Conservation (phyloP, 148 eudicot genomes). For the Talinum fruticosum region DNA sequence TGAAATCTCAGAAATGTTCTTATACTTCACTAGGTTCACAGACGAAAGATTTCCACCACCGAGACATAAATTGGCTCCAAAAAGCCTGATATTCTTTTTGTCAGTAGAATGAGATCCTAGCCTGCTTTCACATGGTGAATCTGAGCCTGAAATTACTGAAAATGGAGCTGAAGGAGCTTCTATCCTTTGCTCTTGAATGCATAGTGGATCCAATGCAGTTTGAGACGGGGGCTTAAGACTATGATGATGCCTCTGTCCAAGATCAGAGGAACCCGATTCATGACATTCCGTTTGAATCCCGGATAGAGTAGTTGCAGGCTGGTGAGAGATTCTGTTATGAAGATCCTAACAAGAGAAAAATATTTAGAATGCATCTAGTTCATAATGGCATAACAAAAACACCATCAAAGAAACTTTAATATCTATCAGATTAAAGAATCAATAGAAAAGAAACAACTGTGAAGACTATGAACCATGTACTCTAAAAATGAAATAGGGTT, state of each 20-base stretch:
- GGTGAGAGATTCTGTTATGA: background rate
- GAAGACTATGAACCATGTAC: background rate
- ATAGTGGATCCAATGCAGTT: background rate
- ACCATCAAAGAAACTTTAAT: background rate
- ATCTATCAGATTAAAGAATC: too few species aligned
- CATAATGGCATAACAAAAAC: background rate
- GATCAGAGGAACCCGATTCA: background rate
- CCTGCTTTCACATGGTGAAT: background rate
- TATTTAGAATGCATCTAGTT: background rate
- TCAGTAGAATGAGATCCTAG: background rate
- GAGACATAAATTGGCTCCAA: background rate
- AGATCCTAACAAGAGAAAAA: background rate
- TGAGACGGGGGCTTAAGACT: background rate
- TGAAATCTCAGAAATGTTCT: background rate
- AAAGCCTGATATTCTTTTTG: background rate
- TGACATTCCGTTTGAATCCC: too few species aligned
- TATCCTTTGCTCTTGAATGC: background rate
- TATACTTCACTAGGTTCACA: background rate
- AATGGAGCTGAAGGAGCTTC: background rate
- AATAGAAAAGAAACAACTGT: too few species aligned
- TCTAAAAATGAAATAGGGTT: background rate
- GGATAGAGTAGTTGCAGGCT: background rate
- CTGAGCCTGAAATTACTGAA: background rate
- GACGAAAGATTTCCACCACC: background rate
- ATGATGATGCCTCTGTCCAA: background rate